Evolutionary conservation across 768 basidiomycete species (phyloP), one percentile per base, ranked within the genome.

Genomic region (Tricholoma saponaceum): DNA sequence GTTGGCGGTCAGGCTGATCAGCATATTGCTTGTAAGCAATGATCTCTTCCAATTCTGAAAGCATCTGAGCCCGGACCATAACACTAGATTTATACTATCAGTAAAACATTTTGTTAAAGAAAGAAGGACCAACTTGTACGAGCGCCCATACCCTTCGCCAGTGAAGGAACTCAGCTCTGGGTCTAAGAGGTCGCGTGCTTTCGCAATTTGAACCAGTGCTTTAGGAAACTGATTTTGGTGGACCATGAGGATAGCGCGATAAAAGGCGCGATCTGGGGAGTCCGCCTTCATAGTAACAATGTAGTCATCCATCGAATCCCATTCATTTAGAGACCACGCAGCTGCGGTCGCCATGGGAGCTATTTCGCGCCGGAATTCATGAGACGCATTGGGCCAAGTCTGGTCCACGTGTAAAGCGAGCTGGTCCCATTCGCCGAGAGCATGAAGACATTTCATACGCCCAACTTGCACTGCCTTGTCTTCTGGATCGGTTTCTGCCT

Each of bases 281-380:
- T 98, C 96, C 22, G 79, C 73, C 68, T 91, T 92, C 92, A 99
- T 96, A 3, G 89, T 90, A 4, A 83, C 79, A 55, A 99, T 96
- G 69, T 97, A 98, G 64, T 94, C 87, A 47, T 98, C 97, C 97
- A 99, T 99, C 3, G 87, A 82, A 64, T 98, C 95, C 97, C 97
- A 99, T 64, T 98, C 95, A 61, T 89, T 87, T 56, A 98, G 74
- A 1, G 93, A 93, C 96, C 97, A 99, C 1, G 95, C 92, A 1
- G 97, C 96, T 0, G 96, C 95, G 0, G 97, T 92, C 0, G 96
- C 97, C 79, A 99, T 89, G 0, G 97, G 95, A 0, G 97, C 95
- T 61, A 98, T 97, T 71, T 91, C 89, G 52, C 88, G 82, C 49
- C 90, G 86, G 62, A 94, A 87, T 52, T 97, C 95, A 57, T 87